Evolutionary conservation across 2,329 filamentous ascomycete genomes (phyloP).

Genomic region (Cladobotryum mycophilum): DNA sequence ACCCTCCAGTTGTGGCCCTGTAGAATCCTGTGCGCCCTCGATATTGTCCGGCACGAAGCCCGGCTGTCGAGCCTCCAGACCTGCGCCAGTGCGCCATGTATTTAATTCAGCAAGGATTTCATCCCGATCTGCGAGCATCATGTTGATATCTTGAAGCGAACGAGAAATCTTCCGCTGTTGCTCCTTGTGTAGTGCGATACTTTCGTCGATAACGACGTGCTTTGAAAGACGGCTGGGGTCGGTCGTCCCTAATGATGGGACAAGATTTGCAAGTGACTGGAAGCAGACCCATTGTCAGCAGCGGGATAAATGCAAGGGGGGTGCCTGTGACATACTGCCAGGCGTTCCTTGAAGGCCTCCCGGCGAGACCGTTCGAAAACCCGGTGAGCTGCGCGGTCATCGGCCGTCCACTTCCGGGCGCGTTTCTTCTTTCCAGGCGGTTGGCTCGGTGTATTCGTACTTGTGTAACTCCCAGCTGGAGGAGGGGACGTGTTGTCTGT

Average conservation of each 20-base stretch:
- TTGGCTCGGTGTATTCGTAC: not conserved
- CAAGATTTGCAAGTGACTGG: slow-evolving; percentile 29
- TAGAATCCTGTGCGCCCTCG: not conserved
- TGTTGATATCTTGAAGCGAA: slow-evolving; percentile 14
- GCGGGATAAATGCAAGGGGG: not conserved
- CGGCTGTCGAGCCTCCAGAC: slow-evolving; percentile 5
- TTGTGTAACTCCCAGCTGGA: not conserved
- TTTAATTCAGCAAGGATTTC: slow-evolving; percentile 25
- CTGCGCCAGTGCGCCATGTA: slow-evolving; percentile 14
- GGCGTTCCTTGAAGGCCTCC: slow-evolving; percentile 34
- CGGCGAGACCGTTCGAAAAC: slow-evolving; percentile 35
- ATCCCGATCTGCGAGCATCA: slow-evolving; percentile 22
- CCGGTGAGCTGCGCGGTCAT: slow-evolving; percentile 35
- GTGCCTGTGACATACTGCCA: slow-evolving; percentile 24
- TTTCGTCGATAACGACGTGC: slow-evolving; percentile 32
- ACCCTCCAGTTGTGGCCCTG: not conserved
- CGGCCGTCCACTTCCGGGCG: slow-evolving; percentile 32
- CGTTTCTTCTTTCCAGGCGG: slow-evolving; percentile 24
- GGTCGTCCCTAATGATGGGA: slow-evolving; percentile 27
- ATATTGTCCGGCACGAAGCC: not conserved
- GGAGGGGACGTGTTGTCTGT: slow-evolving; percentile 9
- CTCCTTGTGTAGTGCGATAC: slow-evolving; percentile 25
- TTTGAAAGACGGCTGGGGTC: slow-evolving; percentile 34
- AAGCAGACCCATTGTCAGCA: not conserved
- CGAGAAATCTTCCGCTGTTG: slow-evolving; percentile 17